Evolutionary conservation across 2,329 filamentous ascomycete species (phyloP), one percentile per base, ranked within the genome.

Genomic region (Mollisiaceae sp.): DNA sequence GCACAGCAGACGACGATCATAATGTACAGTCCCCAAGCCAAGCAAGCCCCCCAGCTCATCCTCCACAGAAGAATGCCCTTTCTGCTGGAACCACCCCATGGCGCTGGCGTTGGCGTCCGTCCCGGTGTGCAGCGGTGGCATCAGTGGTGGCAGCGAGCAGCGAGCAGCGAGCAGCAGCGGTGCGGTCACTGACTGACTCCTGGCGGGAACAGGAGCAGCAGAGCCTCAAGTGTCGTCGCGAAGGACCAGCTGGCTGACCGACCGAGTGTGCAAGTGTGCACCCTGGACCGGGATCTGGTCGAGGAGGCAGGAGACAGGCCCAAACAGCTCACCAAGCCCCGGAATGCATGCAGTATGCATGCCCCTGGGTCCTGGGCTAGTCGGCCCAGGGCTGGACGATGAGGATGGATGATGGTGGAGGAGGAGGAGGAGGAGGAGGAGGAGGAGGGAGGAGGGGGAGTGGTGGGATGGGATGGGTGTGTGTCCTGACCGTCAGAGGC

Each of bases 41-140:
- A 8, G 8, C 67, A 66, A 68, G 66, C 68, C 65, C 62, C 65
- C 62, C 68, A 57, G 38, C 58, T 67, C 60, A 60, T 64, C 64
- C 64, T 66, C 60, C 65, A 63, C 63, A 57, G 18, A 54, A 59
- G 32, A 54, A 54, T 54, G 50, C 50, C 50, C 50, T 54, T 35
- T 54, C 18, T 35, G 24, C 50, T 50, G 45, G 45, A 50, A 50
- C 50, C 47, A 22, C 27, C 32, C 50, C 50, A 18, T 27, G 15
- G 5, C 50, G 22, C 20, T 54, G 24, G 50, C 27, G 50, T 50
- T 22, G 22, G 45, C 15, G n/a, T 22, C 57, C 32, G 39, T 60
- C 52, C 65, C 65, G 66, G 54, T 65, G 59, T 56, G 43, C 24
- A 36, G 43, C n/a, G 6, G 27, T 41, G 38, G 38, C 15, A 12